A percentile compares a stretch with the other conserved stretches of the same genome.
phyloP scores from a whole-genome alignment of 345 rosid genomes.

The Hirschfeldia incana region DNA sequence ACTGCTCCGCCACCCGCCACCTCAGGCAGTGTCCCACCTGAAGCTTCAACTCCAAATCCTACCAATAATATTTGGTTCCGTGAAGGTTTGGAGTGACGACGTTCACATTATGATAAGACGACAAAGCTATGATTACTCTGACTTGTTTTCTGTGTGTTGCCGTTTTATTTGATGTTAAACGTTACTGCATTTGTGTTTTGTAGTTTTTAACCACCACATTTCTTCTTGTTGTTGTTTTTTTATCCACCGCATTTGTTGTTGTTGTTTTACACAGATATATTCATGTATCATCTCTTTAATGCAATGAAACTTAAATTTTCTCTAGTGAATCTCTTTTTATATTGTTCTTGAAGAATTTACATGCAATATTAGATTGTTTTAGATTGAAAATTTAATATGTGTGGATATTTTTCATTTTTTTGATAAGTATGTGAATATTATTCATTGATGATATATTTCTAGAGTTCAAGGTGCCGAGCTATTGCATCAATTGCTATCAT shows the following conservation, averaged over 20 bases:
- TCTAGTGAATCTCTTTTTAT: too few relatives aligned
- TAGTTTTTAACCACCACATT: background rate
- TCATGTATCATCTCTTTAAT: background rate
- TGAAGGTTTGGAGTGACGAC: background rate
- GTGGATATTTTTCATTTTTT: too few relatives aligned
- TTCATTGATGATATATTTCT: background rate
- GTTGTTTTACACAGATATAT: background rate
- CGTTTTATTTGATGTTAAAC: background rate
- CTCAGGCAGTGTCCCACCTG: background rate
- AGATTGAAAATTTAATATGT: too few relatives aligned
- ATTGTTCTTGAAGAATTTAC: too few relatives aligned
- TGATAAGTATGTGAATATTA: too few relatives aligned
- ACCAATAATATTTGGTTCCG: constrained; percentile 4
- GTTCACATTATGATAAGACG: background rate
- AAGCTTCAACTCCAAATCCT: background rate
- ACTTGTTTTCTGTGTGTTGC: background rate
- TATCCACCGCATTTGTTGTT: background rate
- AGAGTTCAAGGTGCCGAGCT: background rate
- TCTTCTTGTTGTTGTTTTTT: too few relatives aligned
- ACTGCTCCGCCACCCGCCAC: background rate
- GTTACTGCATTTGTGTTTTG: background rate
- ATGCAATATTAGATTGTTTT: too few relatives aligned
- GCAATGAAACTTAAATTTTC: too few relatives aligned
- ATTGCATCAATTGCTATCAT: background rate
- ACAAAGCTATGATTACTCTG: background rate